Base-by-base conservation (phyloP, 1,284 basidiomycete genomes). In the Trichosporon sp. region DNA sequence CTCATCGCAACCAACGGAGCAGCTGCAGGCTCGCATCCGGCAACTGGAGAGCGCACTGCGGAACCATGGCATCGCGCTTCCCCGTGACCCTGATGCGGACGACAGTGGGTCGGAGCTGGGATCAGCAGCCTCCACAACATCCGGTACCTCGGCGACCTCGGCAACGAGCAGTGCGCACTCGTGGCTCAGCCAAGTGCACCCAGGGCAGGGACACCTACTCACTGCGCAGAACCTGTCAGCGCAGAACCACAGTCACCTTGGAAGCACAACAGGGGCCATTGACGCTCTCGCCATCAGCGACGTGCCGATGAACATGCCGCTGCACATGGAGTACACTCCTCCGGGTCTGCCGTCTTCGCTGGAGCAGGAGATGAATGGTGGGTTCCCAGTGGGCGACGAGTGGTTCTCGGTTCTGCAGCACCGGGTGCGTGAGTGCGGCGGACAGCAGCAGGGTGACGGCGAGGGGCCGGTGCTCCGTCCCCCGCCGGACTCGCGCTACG, bases 221-320 rank as follows among this genome's bases (percentile, higher is more conserved):
- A 54, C 49, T 29, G 49, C 49, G 14, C 49, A 54, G 49, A 54
- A 54, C 49, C 49, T 54, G 19, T 44, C 40, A 9, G 40, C 40
- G 40, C 40, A 44, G 40, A 44, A 44, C 19, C 40, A 44, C 40
- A n/a, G 14, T 1, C 40, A 44, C 27, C 27, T 54, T 2, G 49
- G 49, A 4, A 21, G 27, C 27, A 16, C 49, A 7, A 31, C 49
- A 16, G 49, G 49, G 5, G 49, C 27, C 14, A 29, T 54, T 7
- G 49, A 54, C 49, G 49, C 49, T 2, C 49, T 54, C 27, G 49
- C 49, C 14, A 54, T 54, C 49, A 31, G 27, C 6, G 49, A 54
- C 49, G 49, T 54, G 13, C 49, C 49, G 49, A 54, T 54, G 49
- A 54, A 54, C 49, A 54, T 54, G 49, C 49, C 49, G 27, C 49